phyloP scores from a whole-genome alignment of 192 early-diverging fungal genomes.

The Chytriomyces hyalinus region DNA sequence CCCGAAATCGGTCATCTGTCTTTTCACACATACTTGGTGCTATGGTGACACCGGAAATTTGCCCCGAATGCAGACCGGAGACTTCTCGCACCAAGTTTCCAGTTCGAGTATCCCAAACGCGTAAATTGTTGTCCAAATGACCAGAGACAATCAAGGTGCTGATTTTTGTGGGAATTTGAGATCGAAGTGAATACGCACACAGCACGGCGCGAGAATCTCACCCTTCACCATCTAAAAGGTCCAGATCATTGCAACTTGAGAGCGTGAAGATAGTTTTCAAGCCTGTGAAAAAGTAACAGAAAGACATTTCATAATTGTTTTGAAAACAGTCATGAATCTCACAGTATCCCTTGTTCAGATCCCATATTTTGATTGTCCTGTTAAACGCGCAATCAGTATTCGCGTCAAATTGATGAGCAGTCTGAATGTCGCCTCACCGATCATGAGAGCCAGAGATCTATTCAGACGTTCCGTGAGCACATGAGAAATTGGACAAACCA shows the following conservation, averaged over 20 bases:
- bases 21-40: conserved; percentile 60
- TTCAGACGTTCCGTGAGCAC: too few relatives aligned
- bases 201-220: conserved; percentile 26
- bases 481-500: neutral
- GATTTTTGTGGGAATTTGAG: conserved; percentile 19
- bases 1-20: neutral
- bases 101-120: conserved; percentile 87
- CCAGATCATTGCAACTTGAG: conserved; percentile 93
- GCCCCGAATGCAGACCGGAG: conserved; percentile 82
- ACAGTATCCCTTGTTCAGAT: conserved; percentile 88
- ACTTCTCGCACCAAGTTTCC: conserved; percentile 85
- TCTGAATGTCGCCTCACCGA: too few relatives aligned
- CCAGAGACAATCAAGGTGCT: conserved; percentile 84
- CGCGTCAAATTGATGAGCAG: too few relatives aligned
- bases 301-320: neutral
- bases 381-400: too few relatives aligned
- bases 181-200: neutral
- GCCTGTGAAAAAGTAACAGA: conserved; percentile 44
- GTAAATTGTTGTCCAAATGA: conserved; percentile 91
- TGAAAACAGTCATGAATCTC: conserved; percentile 36
- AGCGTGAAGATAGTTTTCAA: conserved; percentile 89
- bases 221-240: conserved; percentile 77
- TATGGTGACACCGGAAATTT: conserved; percentile 84
- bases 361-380: conserved; percentile 94
- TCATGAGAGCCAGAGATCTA: conserved; percentile 93